Evolutionary conservation across 495 filamentous ascomycete species (phyloP).

Genomic region (Trichoderma orchidacearum): DNA sequence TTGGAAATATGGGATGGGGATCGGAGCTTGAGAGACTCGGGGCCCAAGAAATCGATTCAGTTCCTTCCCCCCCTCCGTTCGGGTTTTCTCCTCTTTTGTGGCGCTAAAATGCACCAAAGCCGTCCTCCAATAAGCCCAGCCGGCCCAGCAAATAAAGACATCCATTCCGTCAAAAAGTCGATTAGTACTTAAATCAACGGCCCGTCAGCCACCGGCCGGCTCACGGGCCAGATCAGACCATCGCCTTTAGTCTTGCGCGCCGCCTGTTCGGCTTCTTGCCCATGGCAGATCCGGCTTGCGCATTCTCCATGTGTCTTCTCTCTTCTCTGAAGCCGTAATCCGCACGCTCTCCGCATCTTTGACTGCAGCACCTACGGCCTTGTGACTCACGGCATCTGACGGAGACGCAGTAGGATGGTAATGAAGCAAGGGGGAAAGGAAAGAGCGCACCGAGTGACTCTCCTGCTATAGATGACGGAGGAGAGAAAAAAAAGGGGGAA

Average conservation of each 20-base stretch:
- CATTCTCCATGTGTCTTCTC: not conserved
- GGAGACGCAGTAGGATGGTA: no score
- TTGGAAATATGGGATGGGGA: no score
- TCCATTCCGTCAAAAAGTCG: not conserved
- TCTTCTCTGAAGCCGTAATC: not conserved
- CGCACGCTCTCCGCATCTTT: not conserved
- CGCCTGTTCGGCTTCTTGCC: not conserved
- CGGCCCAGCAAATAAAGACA: not conserved
- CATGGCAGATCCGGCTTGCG: not conserved
- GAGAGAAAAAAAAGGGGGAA: not conserved
- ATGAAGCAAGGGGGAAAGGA: no score
- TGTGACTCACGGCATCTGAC: no score
- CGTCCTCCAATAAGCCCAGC: no score
- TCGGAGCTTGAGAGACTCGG: no score
- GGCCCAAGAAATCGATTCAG: no score
- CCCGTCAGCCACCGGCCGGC: not conserved
- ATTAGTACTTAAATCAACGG: not conserved
- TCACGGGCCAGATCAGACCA: not conserved
- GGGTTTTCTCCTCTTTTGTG: no score
- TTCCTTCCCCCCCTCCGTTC: no score
- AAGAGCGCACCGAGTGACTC: no score
- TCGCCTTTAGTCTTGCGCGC: not conserved
- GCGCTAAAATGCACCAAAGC: no score
- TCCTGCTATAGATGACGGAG: not conserved
- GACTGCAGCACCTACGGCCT: no score